These are phyloP conservation scores for Trichoderma aggressivum DNA, from an alignment of 2,329 filamentous ascomycete species.

Conservation along the genomic window DNA sequence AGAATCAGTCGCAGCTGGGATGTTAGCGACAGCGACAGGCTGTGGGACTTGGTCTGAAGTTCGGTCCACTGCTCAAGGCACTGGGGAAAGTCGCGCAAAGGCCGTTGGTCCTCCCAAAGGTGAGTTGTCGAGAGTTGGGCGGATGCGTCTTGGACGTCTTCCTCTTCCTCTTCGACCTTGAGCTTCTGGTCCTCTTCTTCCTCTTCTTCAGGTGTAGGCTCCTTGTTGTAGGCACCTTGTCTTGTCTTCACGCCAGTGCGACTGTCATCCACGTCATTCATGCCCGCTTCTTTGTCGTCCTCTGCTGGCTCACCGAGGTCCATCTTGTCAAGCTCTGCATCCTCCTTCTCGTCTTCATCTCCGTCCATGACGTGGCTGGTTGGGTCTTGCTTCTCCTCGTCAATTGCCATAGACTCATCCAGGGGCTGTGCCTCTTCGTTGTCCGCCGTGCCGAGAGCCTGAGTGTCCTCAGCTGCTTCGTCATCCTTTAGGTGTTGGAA, in stretches of 20 bases:
- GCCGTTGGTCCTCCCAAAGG: constrained; percentile 47
- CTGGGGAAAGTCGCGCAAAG: constrained; percentile 48
- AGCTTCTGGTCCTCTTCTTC: constrained; percentile 37
- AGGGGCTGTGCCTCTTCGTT: constrained; percentile 84
- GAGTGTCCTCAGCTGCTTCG: constrained; percentile 75
- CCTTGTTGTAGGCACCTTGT: constrained; percentile 56
- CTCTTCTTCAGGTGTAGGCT: constrained; percentile 41
- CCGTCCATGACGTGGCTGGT: constrained; percentile 52
- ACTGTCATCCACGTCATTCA: constrained; percentile 51
- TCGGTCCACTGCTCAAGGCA: constrained; percentile 76
- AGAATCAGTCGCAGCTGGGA: constrained; percentile 95
- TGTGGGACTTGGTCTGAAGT: constrained; percentile 80
- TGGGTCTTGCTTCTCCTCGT: constrained; percentile 59
- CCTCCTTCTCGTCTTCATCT: constrained; percentile 45
- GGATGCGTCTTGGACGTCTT: constrained; percentile 51
- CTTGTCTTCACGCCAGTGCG: constrained; percentile 59
- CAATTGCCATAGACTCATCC: constrained; percentile 84
- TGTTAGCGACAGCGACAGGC: constrained; percentile 82
- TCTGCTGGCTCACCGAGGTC: constrained; percentile 35
- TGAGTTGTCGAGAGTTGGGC: constrained; percentile 72
- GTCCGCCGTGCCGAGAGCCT: constrained; percentile 83
- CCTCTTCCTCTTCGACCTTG: constrained; percentile 46
- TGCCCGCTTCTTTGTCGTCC: constrained; percentile 38
- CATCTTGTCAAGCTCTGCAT: constrained; percentile 45
- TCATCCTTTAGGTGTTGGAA: constrained; percentile 93